These are phyloP conservation scores for Fusarium tanahbumbuense DNA, from an alignment of 2,329 filamentous ascomycete species.

Conservation along the genomic window DNA sequence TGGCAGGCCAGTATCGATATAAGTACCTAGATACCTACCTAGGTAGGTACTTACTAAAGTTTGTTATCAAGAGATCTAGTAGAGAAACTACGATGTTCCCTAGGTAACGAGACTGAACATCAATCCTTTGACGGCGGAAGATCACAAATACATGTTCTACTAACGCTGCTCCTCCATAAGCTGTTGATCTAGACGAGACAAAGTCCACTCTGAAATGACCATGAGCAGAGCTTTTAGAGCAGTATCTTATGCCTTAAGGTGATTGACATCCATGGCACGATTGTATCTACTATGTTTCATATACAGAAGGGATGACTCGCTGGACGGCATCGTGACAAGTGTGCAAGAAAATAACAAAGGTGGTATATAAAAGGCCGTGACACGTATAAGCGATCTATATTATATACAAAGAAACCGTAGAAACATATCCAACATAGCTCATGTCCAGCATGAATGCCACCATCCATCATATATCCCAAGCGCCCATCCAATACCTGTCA, in stretches of 20 bases:
- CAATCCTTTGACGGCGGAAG: background rate
- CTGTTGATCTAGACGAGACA: background rate
- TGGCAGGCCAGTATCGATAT: background rate
- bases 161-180: background rate
- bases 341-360: background rate
- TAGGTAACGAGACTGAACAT: background rate
- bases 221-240: background rate
- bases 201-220: background rate
- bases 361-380: constrained; percentile 9
- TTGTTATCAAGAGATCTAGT: too few relatives aligned
- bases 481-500: background rate
- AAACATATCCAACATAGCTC: constrained; percentile 6
- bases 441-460: constrained; percentile 30
- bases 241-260: background rate
- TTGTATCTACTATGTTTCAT: background rate
- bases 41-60: too few relatives aligned
- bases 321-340: background rate
- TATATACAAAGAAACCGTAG: constrained; percentile 17
- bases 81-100: too few relatives aligned
- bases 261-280: background rate
- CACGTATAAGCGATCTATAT: background rate
- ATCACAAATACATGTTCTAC: background rate
- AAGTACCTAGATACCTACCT: too few relatives aligned
- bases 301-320: background rate
- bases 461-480: constrained; percentile 5